Percentiles rank a stretch among this genome's conserved stretches.
Conservation (phyloP, 2,329 filamentous ascomycete genomes). For the Beauveria varroae region DNA sequence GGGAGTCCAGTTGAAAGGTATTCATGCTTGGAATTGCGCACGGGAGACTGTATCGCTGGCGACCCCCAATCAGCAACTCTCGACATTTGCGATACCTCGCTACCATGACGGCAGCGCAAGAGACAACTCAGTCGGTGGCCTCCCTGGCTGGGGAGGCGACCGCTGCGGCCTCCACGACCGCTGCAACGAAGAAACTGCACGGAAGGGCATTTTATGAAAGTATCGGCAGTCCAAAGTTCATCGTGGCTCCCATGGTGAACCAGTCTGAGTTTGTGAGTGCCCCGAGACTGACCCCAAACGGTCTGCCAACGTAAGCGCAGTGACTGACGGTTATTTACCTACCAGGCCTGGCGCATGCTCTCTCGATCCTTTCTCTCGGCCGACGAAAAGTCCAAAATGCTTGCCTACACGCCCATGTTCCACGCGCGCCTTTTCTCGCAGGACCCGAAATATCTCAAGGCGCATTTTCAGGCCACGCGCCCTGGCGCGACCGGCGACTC, state of each 20-base stretch:
- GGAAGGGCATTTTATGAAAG: constrained; percentile 92
- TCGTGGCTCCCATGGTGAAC: constrained; percentile 96
- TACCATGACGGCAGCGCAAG: constrained; percentile 22
- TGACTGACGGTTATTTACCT: neutral
- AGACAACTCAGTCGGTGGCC: neutral
- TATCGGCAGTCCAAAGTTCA: constrained; percentile 81
- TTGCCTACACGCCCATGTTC: constrained; percentile 94
- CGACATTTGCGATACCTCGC: constrained; percentile 15
- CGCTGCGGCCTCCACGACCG: constrained; percentile 14
- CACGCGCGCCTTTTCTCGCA: constrained; percentile 85
- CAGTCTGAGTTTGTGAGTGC: constrained; percentile 86
- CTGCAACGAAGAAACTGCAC: constrained; percentile 52
- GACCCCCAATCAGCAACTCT: neutral
- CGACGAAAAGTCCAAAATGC: constrained; percentile 54
- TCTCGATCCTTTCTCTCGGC: constrained; percentile 82
- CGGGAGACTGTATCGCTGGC: neutral
- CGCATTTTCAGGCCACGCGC: constrained; percentile 68
- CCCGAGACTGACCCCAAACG: neutral
- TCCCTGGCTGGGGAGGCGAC: neutral
- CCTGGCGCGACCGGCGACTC: constrained; percentile 17
- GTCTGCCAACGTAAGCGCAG: neutral
- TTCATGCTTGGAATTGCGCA: neutral
- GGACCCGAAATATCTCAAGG: constrained; percentile 64
- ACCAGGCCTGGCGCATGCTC: constrained; percentile 89
- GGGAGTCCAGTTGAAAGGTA: neutral